Base-by-base conservation (phyloP, 352 stramenopile species). In the Thalassiosira mediterranea region DNA sequence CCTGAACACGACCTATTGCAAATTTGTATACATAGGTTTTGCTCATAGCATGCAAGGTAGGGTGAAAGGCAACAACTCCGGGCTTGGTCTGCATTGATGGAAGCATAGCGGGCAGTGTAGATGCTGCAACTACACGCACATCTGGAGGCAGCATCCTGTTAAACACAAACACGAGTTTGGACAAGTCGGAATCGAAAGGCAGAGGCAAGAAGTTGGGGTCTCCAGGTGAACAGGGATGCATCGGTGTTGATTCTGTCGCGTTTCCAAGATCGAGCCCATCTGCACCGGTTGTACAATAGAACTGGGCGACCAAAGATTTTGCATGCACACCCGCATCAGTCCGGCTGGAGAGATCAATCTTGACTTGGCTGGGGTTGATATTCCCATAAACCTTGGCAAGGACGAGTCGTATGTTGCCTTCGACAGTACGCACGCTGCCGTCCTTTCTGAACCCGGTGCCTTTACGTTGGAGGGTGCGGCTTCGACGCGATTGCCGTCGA, bases 251-350 rank as follows among this genome's bases (percentile, higher is more conserved):
- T 25, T 54, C 15, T 17, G 3, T 5, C 37, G 17, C 40, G 15
- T 54, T 52, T n/a, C 32, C 31, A 13, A 4, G 15, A 29, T 48
- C 47, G 11, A 49, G 1, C 53, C 31, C 28, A 17, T 73, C 21
- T 25, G 0, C 25, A 21, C 17, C 13, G 57, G 28, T 38, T 48
- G 29, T 56, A 17, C 85, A 88, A 63, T 90, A 93, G 10, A 91
- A 68, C 52, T 88, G 81, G 1, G 85, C 85, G 19, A 91, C 64
- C 61, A 86, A 79, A 15, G 72, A 76, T 29, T 17, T 65, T 8
- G 84, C 80, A 73, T 93, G 87, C 42, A 93, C 85, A 28, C 87
- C 87, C 32, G 77, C 79, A 76, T 93, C 87, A 26, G 83, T 90
- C 4, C 85, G 76, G 62, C 80, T 90, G 58, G 77, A 91, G 34